phyloP scores from a whole-genome alignment of 352 stramenopile genomes.

The Pythium pyrilobum region DNA sequence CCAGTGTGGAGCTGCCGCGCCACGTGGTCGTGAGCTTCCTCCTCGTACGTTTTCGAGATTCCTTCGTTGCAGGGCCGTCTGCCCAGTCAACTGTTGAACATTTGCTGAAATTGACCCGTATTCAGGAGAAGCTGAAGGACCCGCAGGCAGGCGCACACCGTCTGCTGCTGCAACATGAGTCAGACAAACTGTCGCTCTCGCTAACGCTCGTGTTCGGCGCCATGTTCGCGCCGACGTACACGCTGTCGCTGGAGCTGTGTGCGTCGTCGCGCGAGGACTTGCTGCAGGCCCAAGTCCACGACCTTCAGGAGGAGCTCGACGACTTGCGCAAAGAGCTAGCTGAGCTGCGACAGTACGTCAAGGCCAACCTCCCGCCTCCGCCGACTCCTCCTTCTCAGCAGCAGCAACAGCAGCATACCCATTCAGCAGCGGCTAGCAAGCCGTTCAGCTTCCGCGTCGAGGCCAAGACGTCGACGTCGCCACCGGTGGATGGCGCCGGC shows the following conservation, averaged over 20 bases:
- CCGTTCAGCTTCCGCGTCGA: background rate
- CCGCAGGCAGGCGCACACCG: background rate
- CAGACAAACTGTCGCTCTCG: background rate
- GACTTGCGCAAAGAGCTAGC: constrained; percentile 1
- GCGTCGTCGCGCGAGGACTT: background rate
- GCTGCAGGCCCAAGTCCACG: constrained; percentile 4
- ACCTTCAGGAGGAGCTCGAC: constrained; percentile 2
- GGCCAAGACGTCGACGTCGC: background rate
- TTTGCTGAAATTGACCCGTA: background rate
- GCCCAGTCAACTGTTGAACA: no score
- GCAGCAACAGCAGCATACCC: background rate
- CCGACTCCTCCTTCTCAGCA: background rate
- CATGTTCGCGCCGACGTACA: background rate
- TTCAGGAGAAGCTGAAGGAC: constrained; percentile 1
- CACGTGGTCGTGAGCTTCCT: background rate
- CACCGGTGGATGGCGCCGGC: background rate
- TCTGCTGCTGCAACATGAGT: background rate
- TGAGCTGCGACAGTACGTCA: background rate
- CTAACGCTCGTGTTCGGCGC: constrained; percentile 6
- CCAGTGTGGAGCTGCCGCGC: constrained; percentile 2
- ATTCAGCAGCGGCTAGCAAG: background rate
- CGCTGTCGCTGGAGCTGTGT: background rate
- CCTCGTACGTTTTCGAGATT: background rate
- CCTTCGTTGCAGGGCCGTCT: background rate
- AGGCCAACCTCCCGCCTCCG: background rate